Conservation (phyloP, 345 rosid species). For the Hirschfeldia incana region DNA sequence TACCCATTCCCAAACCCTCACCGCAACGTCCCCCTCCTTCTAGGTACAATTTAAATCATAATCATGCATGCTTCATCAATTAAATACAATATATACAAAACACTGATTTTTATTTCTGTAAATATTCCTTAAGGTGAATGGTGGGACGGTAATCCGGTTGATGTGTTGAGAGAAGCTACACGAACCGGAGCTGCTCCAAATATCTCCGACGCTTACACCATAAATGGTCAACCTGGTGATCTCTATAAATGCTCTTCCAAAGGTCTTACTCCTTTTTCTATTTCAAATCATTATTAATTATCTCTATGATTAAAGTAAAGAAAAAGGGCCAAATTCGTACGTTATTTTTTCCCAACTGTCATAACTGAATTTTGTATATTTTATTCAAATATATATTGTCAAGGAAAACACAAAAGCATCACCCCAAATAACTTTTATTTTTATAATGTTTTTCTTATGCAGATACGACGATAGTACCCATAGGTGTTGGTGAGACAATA, state of each 20-base stretch:
- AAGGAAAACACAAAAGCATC: neutral
- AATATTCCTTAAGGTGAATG: conserved; percentile 68
- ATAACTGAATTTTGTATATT: conserved; percentile 20
- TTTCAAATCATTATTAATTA: neutral
- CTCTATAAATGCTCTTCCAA: conserved; percentile 79
- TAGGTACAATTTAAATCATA: conserved; percentile 49
- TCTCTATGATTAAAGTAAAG: neutral
- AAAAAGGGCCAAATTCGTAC: neutral
- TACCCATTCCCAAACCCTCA: conserved; percentile 79
- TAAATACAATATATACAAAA: neutral
- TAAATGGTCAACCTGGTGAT: conserved; percentile 96
- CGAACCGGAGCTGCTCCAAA: conserved; percentile 80
- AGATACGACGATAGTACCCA: conserved; percentile 82
- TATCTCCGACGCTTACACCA: conserved; percentile 79
- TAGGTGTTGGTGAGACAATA: conserved; percentile 73
- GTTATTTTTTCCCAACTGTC: conserved; percentile 22
- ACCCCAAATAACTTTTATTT: neutral
- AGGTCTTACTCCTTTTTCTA: conserved; percentile 43
- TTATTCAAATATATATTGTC: neutral
- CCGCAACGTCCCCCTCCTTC: conserved; percentile 71
- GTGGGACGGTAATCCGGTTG: conserved; percentile 92
- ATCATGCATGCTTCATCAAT: neutral
- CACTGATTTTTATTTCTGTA: conserved; percentile 3
- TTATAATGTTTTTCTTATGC: conserved; percentile 16
- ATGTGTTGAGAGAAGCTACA: conserved; percentile 67